These are phyloP conservation scores for Exophiala calicioides DNA, from an alignment of 2,329 filamentous ascomycete species.

Conservation along the genomic window DNA sequence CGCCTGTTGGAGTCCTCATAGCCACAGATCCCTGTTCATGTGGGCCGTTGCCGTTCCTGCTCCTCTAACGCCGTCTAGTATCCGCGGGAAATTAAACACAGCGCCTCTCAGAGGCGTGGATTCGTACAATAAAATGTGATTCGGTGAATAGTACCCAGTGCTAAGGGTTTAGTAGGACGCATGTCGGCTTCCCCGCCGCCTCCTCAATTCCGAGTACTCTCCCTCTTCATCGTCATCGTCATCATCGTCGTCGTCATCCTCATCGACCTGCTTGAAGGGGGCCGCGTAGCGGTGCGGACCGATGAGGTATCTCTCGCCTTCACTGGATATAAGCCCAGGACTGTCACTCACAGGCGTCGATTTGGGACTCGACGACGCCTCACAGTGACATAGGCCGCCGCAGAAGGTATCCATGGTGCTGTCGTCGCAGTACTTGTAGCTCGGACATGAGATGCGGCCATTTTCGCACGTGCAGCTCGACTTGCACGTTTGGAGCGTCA, in stretches of 20 bases:
- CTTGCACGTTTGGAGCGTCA: conserved; percentile 6
- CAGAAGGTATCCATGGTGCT: conserved; percentile 19
- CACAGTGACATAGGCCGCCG: conserved; percentile 12
- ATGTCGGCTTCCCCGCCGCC: not conserved
- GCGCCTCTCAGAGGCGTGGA: too few species aligned
- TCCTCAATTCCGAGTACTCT: conserved; percentile 23
- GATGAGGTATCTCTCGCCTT: conserved; percentile 2
- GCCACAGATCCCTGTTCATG: too few species aligned
- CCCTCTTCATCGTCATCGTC: conserved; percentile 6
- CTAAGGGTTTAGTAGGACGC: too few species aligned
- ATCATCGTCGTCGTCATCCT: conserved; percentile 8
- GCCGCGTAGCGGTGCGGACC: conserved; percentile 3
- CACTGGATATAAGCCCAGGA: not conserved
- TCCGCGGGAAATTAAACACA: too few species aligned
- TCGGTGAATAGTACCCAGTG: too few species aligned
- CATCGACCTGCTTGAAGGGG: not conserved
- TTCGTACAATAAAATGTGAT: too few species aligned
- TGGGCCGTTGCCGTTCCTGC: too few species aligned
- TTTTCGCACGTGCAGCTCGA: conserved; percentile 11
- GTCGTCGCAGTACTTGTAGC: conserved; percentile 19
- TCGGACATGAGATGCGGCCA: conserved; percentile 13
- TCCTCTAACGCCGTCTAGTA: too few species aligned
- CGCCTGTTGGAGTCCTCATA: too few species aligned
- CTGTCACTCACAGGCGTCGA: not conserved
- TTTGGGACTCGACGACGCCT: not conserved